A percentile compares a stretch with the other conserved stretches of the same genome.
Evolutionary conservation across 2,329 filamentous ascomycete species (phyloP).

Genomic region (Cadophora gregata): DNA sequence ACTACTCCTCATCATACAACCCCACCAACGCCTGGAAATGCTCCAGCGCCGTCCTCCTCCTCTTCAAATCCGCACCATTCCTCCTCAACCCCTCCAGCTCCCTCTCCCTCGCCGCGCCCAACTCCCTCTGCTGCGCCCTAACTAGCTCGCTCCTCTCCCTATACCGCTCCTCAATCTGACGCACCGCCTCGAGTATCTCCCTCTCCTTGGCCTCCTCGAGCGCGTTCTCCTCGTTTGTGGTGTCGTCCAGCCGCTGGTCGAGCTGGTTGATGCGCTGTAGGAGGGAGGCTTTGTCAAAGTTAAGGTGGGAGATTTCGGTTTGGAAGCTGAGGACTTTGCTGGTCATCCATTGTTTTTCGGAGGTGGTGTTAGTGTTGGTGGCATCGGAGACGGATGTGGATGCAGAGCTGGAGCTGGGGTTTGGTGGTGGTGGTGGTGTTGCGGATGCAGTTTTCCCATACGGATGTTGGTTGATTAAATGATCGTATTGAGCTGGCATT

Average conservation of each 20-base stretch:
- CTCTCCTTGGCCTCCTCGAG: not conserved
- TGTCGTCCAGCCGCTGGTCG: not conserved
- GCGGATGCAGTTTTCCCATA: not conserved
- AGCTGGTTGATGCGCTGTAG: not conserved
- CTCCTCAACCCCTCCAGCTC: not conserved
- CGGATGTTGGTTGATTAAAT: not conserved
- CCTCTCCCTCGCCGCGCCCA: not conserved
- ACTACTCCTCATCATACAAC: slow-evolving; percentile 11
- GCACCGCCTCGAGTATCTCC: not conserved
- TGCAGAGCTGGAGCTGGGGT: not conserved
- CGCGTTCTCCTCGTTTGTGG: slow-evolving; percentile 1
- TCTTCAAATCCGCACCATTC: slow-evolving; percentile 6
- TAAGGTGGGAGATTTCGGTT: slow-evolving; percentile 4
- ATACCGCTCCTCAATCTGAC: slow-evolving; percentile 10
- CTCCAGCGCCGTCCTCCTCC: slow-evolving; percentile 5
- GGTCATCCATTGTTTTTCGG: slow-evolving; percentile 9
- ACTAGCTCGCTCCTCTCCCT: not conserved
- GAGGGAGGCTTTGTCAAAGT: not conserved
- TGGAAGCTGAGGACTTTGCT: not conserved
- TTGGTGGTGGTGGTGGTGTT: not conserved
- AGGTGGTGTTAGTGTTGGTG: not conserved
- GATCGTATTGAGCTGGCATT: not conserved
- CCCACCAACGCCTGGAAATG: slow-evolving; percentile 16
- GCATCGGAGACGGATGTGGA: too few species aligned
- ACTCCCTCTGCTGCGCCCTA: not conserved